Conservation (phyloP, 257 asterid genomes). For the Solanum bulbocastanum region DNA sequence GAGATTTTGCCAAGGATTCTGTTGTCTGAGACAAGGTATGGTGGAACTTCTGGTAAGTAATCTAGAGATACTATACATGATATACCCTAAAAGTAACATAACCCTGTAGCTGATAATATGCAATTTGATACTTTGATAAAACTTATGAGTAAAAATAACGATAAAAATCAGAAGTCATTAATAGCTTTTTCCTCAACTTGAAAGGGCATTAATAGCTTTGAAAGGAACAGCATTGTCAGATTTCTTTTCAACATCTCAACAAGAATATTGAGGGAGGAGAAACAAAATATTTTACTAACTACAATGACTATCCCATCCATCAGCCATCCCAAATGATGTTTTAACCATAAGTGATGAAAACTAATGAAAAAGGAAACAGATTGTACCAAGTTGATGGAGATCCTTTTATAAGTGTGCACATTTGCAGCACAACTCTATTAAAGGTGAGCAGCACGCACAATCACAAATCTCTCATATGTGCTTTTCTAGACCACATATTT, state of each 20-base stretch:
- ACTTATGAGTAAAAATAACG: background rate
- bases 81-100: background rate
- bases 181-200: background rate
- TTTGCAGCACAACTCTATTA: background rate
- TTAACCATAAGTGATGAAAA: background rate
- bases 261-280: background rate
- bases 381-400: background rate
- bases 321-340: background rate
- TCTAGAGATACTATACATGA: background rate
- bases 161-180: background rate
- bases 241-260: background rate
- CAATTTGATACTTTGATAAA: background rate
- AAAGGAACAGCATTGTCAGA: background rate
- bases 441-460: background rate
- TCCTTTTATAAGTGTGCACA: background rate
- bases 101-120: background rate
- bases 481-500: background rate
- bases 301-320: background rate
- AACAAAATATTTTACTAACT: background rate
- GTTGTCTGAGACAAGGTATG: constrained; percentile 34
- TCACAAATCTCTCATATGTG: background rate
- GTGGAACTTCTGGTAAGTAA: constrained; percentile 4
- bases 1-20: constrained; percentile 26
- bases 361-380: background rate
- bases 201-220: background rate